These are phyloP conservation scores for Citrullus amarus DNA, from an alignment of 306 rosid genomes.

Conservation along the genomic window DNA sequence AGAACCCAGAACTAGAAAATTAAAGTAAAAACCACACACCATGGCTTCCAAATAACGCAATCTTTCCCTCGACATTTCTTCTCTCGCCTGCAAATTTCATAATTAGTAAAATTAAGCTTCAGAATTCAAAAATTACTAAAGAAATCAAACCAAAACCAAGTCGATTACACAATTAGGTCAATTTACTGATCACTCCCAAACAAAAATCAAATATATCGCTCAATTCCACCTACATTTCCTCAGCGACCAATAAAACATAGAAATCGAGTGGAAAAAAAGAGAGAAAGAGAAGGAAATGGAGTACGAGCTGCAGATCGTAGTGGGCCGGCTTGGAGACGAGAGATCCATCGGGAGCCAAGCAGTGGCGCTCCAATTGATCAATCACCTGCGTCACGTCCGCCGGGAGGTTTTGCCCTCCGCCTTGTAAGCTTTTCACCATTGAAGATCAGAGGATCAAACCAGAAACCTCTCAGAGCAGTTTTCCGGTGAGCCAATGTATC, in stretches of 20 bases:
- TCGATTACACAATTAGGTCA: neutral
- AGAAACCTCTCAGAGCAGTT: slow-evolving; percentile 15
- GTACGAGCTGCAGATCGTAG: slow-evolving; percentile 71
- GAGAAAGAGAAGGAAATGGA: slow-evolving; percentile 12
- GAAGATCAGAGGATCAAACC: slow-evolving; percentile 7
- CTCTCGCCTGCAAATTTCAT: slow-evolving; percentile 65
- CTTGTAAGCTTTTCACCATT: slow-evolving; percentile 64
- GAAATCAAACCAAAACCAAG: neutral
- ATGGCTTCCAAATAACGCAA: slow-evolving; percentile 73
- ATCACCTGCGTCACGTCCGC: slow-evolving; percentile 60
- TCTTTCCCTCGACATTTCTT: slow-evolving; percentile 93
- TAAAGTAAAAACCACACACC: slow-evolving; percentile 21
- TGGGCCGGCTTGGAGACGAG: slow-evolving; percentile 68
- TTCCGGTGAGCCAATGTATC: neutral
- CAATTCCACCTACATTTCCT: slow-evolving; percentile 7
- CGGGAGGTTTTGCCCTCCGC: slow-evolving; percentile 46
- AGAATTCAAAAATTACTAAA: neutral
- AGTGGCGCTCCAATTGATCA: slow-evolving; percentile 86
- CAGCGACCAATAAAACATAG: neutral
- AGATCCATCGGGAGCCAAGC: slow-evolving; percentile 88
- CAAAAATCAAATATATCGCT: neutral
- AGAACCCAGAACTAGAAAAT: neutral
- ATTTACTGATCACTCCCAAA: neutral
- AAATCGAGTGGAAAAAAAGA: neutral
- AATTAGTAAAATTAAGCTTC: slow-evolving; percentile 7